Base-by-base conservation (phyloP, 306 rosid species). In the Spatholobus suberectus region DNA sequence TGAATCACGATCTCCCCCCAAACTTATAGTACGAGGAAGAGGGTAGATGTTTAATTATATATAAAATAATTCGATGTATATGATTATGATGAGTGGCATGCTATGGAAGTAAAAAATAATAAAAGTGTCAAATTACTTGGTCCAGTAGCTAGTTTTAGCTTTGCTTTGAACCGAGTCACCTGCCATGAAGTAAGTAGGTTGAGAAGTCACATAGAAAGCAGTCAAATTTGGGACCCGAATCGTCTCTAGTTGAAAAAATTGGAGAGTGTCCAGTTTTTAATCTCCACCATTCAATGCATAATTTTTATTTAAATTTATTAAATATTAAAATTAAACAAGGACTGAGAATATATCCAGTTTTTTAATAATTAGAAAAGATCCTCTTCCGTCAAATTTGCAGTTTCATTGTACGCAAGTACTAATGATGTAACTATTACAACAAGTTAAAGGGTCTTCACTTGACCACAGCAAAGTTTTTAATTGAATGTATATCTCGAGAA, bases 81-180 rank as follows among this genome's bases (percentile, higher is more conserved):
- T 37, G 59, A 70, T 35, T 46, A 46, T 74, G 73, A 77, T 76
- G 74, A 24, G 73, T 21, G 66, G 37, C n/a, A 63, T 10, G 14
- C 20, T 9, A 37, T 65, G 18, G 21, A 76, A 59, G 41, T 68
- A 11, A 32, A 51, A 65, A 7, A 13, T 44, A 51, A 23, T 57
- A n/a, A 35, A 21, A 44, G 49, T 59, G 47, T 77, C n/a, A 24
- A 52, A 65, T 15, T n/a, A 66, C 29, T 32, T 73, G 35, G 15
- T 49, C n/a, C 6, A 23, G 11, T 8, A 24, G 8, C 17, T 7
- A 20, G 70, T 59, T 20, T 29, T 27, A 66, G 40, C 40, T 40
- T n/a, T 66, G 43, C 66, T 59, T 21, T 51, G 40, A 21, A 51
- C 54, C n/a, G 47, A 65, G 74, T 1, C 11, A 75, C 20, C 27